These are phyloP conservation scores for Epichloe hybrida DNA, from an alignment of 2,329 filamentous ascomycete species.

Conservation along the genomic window DNA sequence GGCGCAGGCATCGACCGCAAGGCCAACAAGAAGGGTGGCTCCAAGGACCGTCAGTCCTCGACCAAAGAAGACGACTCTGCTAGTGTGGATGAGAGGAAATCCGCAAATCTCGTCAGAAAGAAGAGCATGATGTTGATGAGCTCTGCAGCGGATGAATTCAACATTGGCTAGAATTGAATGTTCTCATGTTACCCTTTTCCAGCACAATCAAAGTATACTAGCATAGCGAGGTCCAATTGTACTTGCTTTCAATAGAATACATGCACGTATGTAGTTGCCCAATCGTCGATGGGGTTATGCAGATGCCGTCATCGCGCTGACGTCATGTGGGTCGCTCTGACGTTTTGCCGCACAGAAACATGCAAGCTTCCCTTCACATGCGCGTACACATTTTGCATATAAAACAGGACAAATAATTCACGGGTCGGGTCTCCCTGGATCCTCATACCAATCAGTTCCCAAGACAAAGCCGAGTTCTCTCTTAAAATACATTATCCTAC, in stretches of 20 bases:
- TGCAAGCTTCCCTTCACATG: neutral
- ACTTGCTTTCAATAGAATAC: neutral
- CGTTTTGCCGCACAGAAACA: neutral
- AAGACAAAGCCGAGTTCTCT: neutral
- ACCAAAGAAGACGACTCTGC: constrained; percentile 1
- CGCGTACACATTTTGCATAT: neutral
- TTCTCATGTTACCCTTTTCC: neutral
- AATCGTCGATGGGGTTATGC: neutral
- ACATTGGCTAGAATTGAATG: constrained; percentile 38
- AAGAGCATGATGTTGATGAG: constrained; percentile 53
- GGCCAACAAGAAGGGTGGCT: constrained; percentile 22
- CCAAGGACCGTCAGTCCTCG: constrained; percentile 11
- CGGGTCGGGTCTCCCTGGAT: too few species aligned
- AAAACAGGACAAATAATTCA: neutral
- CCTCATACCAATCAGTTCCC: too few species aligned
- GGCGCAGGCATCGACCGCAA: constrained; percentile 40
- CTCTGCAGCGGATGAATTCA: constrained; percentile 52
- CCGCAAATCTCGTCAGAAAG: constrained; percentile 38
- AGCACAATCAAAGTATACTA: neutral
- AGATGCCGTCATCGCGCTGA: constrained; percentile 1
- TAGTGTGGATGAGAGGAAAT: constrained; percentile 18
- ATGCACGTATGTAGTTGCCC: neutral
- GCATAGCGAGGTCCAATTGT: neutral
- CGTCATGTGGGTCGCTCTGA: constrained; percentile 4
- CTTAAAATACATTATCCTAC: neutral